phyloP scores from a whole-genome alignment of 2,329 filamentous ascomycete genomes.

The Plectosphaerella cucumerina region DNA sequence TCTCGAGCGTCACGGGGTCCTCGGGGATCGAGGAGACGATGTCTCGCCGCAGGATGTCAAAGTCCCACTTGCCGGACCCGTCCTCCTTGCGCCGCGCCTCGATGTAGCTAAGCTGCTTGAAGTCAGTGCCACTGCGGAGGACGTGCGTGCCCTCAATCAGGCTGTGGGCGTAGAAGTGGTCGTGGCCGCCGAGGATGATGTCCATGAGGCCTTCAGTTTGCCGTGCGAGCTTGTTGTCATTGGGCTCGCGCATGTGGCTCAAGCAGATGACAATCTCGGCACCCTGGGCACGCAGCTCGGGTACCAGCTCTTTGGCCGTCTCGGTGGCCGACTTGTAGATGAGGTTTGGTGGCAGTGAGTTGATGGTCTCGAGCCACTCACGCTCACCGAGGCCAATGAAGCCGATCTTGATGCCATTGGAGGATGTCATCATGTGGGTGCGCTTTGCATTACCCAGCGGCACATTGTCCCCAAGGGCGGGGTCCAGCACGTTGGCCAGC shows the following conservation, averaged over 20 bases:
- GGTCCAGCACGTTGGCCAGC: conserved; percentile 82
- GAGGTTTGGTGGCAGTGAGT: conserved; percentile 75
- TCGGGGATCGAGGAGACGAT: conserved; percentile 64
- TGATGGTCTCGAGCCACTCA: conserved; percentile 88
- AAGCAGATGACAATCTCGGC: conserved; percentile 80
- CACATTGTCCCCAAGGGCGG: conserved; percentile 68
- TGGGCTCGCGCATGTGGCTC: conserved; percentile 83
- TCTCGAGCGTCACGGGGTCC: conserved; percentile 53
- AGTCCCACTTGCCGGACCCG: conserved; percentile 61
- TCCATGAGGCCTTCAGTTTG: conserved; percentile 73
- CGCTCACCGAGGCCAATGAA: conserved; percentile 82
- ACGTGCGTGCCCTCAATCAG: conserved; percentile 77
- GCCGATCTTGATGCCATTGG: conserved; percentile 81
- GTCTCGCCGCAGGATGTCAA: conserved; percentile 73
- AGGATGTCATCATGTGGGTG: conserved; percentile 72
- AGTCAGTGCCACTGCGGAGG: conserved; percentile 84
- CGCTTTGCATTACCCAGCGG: conserved; percentile 72
- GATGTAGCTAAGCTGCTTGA: conserved; percentile 87
- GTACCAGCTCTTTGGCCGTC: conserved; percentile 72
- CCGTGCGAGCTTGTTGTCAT: conserved; percentile 80
- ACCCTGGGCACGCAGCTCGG: conserved; percentile 67
- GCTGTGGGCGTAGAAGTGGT: conserved; percentile 81
- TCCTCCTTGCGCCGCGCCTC: conserved; percentile 61
- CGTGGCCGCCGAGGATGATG: conserved; percentile 82
- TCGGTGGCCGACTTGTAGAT: conserved; percentile 75